Base-by-base conservation (phyloP, 495 filamentous ascomycete genomes). In the Evernia prunastri region DNA sequence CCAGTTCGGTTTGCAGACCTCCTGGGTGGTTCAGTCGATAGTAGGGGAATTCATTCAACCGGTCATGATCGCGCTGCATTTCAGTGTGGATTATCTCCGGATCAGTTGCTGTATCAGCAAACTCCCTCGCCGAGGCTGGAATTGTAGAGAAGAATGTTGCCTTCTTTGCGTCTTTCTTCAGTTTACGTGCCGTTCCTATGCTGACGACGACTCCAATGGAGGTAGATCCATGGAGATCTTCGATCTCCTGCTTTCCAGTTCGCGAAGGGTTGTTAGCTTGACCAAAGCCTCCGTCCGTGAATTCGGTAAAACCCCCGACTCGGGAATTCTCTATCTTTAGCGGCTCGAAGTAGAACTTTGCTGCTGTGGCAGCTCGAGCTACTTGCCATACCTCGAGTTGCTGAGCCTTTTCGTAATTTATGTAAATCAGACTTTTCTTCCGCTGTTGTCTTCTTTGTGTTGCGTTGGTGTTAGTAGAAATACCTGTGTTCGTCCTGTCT, bases 361-460 rank as follows among this genome's bases (percentile, higher is more conserved):
- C 68, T 40, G 68, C 68, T 0, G 68, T 68, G n/a, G 68, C 57
- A 37, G 68, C 68, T 45, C 68, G 66, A 60, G 68, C 68, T 20
- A 69, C 68, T 56, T 69, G 18, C 68, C 68, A 69, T 20, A 69
- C 36, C 40, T 65, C 47, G 40, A 60, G 54, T 35, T 37, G 25
- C 47, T 61, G 43, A 58, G 68, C 61, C 49, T 29, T 47, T 23
- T 43, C 61, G 51, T 65, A 65, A 31, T 65, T 67, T 6, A 29
- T 59, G 15, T 51, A 3, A 12, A 10, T 10, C 4, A 54, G 15
- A 9, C 37, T 20, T 54, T 8, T 54, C 15, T 54, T 54, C 2
- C 17, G 13, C 51, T 54, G 15, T 31, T 2, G 45, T 13, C 23
- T 49, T 49, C 23, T 12, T 15, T 53, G 49, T 53, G 27, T 53